Percentiles rank a stretch among this genome's conserved stretches.
These are phyloP conservation scores for Daldinia sp. DNA, from an alignment of 2,329 filamentous ascomycete species.

Conservation along the genomic window DNA sequence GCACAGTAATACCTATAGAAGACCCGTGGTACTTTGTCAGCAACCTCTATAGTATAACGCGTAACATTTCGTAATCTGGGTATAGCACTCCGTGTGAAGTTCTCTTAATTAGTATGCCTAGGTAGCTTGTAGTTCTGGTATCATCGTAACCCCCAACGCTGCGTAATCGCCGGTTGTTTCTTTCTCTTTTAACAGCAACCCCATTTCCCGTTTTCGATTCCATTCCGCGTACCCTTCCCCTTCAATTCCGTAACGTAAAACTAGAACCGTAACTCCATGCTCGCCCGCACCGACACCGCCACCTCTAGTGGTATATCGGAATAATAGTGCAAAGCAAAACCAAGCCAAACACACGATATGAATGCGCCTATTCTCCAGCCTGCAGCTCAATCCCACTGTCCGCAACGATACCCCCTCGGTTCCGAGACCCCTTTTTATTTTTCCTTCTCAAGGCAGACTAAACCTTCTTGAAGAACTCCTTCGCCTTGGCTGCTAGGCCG, in stretches of 20 bases:
- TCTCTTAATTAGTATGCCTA: not conserved
- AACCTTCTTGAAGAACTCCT: conserved; percentile 60
- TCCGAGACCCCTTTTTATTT: not conserved
- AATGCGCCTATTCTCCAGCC: not conserved
- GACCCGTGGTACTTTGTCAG: not conserved
- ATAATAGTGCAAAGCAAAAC: conserved; percentile 10
- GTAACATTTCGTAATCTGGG: not conserved
- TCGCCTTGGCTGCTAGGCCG: conserved; percentile 54
- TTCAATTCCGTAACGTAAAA: conserved; percentile 5
- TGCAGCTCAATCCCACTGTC: not conserved
- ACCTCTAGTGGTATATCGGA: conserved; percentile 12
- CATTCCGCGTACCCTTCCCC: not conserved
- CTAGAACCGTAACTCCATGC: conserved; percentile 33
- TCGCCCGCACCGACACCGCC: conserved; percentile 2
- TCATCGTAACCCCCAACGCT: not conserved
- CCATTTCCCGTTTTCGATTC: not conserved
- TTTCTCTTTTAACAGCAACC: not conserved
- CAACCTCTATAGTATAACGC: not conserved
- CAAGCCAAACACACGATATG: not conserved
- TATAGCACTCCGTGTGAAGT: not conserved
- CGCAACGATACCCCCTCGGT: not conserved
- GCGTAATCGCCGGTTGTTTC: not conserved
- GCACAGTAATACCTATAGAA: not conserved
- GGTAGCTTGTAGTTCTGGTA: conserved; percentile 1
- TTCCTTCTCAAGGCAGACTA: conserved; percentile 39